Evolutionary conservation across 2,329 filamentous ascomycete genomes (phyloP), one percentile per base, ranked within the genome.

Genomic region (Aspergillus thermomutatus): DNA sequence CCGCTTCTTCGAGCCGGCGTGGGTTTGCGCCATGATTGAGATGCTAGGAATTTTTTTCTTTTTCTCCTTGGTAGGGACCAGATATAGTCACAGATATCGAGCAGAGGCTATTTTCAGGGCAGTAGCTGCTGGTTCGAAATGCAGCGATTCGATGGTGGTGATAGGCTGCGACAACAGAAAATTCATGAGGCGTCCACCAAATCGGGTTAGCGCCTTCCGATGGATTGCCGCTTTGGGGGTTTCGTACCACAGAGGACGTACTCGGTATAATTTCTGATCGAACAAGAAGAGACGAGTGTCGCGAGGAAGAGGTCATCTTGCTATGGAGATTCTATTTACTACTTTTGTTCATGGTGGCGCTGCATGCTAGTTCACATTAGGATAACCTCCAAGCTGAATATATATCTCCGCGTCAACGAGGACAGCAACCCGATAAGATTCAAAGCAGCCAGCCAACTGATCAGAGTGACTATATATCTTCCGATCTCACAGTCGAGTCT

Each of bases 1-100:
- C 55, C 76, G 70, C 64, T 79, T 79, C 61, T 66, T 73, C 26
- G 66, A 57, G 23, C 53, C 57, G 50, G 61, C 57, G 6, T 63
- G 37, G 53, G 65, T 58, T 37, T 65, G 67, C 40, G 66, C 65
- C 72, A 75, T 75, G 62, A 45, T 51, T 50, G 48, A 14, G 3
- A 11, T 14, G 21, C n/a, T 52, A 9, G 8, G 37, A n/a, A 34
- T 14, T n/a, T 7, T 34, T 11, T 23, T 14, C 1, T 23, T 43
- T 11, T 27, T 8, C 14, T 21, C 25, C 19, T 1, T 11, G 10
- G 21, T 6, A 43, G 27, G n/a, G 19, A 14, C 14, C 6, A 17
- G 1, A 10, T 37, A n/a, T 17, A 40, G 25, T 14, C 11, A 19
- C 14, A 11, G 6, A 31, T 19, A 27, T 14, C 25, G 17, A 19